These are phyloP conservation scores for Lineolata rhizophorae DNA, from an alignment of 495 filamentous ascomycete species.

Conservation along the genomic window DNA sequence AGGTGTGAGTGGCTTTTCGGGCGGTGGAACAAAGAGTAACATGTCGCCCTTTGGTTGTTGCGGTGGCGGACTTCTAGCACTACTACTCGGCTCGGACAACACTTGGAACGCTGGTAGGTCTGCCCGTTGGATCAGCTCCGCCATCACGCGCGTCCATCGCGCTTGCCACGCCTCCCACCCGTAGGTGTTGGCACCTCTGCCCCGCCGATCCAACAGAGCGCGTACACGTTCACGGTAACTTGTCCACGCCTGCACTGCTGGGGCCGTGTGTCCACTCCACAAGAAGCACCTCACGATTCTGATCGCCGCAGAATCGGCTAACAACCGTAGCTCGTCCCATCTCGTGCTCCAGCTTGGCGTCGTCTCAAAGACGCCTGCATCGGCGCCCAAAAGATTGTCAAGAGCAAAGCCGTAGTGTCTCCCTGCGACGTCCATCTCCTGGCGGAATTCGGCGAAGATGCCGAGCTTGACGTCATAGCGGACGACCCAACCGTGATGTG, in stretches of 20 bases:
- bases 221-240: conserved; percentile 44
- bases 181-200: conserved; percentile 62
- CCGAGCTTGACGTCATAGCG: conserved; percentile 87
- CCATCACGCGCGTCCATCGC: conserved; percentile 64
- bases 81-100: conserved; percentile 1
- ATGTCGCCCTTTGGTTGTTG: no score
- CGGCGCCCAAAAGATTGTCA: conserved; percentile 52
- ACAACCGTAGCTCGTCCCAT: conserved; percentile 65
- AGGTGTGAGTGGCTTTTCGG: conserved; percentile 47
- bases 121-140: conserved; percentile 46
- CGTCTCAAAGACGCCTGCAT: conserved; percentile 56
- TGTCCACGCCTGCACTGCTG: conserved; percentile 56
- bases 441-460: conserved; percentile 71
- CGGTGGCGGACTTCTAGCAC: no score
- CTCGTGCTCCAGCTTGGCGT: conserved; percentile 70
- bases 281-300: conserved; percentile 61
- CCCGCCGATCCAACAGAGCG: conserved; percentile 58
- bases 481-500: conserved; percentile 71
- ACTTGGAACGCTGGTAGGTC: conserved; percentile 18
- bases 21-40: no score
- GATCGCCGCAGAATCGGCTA: conserved; percentile 60
- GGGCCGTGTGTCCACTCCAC: conserved; percentile 49
- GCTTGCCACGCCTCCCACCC: conserved; percentile 80
- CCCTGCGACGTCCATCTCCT: conserved; percentile 69
- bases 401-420: conserved; percentile 71